Conservation (phyloP, 2,329 filamentous ascomycete genomes). For the Neonectria hederae region DNA sequence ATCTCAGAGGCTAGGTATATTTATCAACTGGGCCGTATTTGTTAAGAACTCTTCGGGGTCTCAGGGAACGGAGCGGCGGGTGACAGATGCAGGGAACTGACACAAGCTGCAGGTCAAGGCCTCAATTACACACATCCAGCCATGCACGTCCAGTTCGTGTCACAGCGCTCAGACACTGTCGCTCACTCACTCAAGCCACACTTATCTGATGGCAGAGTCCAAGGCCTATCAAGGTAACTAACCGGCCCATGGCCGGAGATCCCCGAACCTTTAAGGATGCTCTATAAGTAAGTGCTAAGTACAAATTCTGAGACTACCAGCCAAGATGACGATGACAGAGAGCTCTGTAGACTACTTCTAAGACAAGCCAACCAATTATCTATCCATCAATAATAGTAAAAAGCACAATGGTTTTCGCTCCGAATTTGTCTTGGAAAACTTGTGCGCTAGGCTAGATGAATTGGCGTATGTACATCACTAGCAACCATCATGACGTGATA, state of each 20-base stretch:
- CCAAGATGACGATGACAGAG: background rate
- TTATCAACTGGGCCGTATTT: background rate
- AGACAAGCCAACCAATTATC: no score
- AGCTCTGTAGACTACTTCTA: background rate
- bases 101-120: constrained; percentile 1
- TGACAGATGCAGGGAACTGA: constrained; percentile 10
- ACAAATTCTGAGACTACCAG: no score
- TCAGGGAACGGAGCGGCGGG: background rate
- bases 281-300: background rate
- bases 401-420: no score
- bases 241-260: background rate
- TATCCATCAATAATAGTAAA: no score
- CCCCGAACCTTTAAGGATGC: background rate
- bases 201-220: background rate
- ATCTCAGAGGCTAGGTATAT: background rate
- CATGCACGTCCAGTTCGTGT: constrained; percentile 3
- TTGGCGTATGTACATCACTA: background rate
- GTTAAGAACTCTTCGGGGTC: background rate
- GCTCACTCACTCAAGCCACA: constrained; percentile 1
- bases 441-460: background rate
- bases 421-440: no score
- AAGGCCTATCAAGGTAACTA: background rate
- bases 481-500: constrained; percentile 10
- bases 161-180: constrained; percentile 4
- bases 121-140: constrained; percentile 1